Percentiles rank a stretch among this genome's conserved stretches.
These are phyloP conservation scores for Sisymbrium altissimum DNA, from an alignment of 345 rosid species.

Conservation along the genomic window DNA sequence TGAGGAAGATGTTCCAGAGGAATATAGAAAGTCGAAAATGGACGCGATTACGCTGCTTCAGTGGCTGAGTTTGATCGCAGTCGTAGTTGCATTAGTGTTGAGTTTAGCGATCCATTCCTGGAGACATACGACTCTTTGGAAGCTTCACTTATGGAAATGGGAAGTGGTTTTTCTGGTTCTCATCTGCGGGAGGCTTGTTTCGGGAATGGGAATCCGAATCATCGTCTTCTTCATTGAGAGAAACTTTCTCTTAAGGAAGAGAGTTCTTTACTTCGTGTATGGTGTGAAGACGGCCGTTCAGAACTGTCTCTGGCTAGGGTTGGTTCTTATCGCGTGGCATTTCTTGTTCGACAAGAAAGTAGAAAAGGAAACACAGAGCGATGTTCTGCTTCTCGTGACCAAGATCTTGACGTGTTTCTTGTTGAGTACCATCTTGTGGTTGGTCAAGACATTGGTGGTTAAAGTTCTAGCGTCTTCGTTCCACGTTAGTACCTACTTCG, in stretches of 20 bases:
- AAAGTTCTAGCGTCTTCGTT: conserved; percentile 84
- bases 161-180: conserved; percentile 66
- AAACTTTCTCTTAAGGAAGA: conserved; percentile 67
- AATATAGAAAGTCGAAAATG: conserved; percentile 39
- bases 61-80: conserved; percentile 59
- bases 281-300: conserved; percentile 76
- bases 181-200: conserved; percentile 77
- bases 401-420: conserved; percentile 63
- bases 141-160: conserved; percentile 85
- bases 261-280: conserved; percentile 79
- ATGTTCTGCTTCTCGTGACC: conserved; percentile 50
- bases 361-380: conserved; percentile 29
- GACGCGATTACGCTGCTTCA: conserved; percentile 51
- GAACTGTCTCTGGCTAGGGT: conserved; percentile 81
- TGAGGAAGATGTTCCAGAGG: conserved; percentile 73
- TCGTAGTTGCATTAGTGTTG: conserved; percentile 41
- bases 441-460: conserved; percentile 72
- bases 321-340: conserved; percentile 70
- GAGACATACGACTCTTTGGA: conserved; percentile 38
- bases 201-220: conserved; percentile 75
- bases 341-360: conserved; percentile 59
- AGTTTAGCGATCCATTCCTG: conserved; percentile 39
- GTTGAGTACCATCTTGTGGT: conserved; percentile 64
- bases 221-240: conserved; percentile 74
- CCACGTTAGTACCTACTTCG: conserved; percentile 91